Conservation (phyloP, 306 rosid genomes). For the Rubus parviflorus region DNA sequence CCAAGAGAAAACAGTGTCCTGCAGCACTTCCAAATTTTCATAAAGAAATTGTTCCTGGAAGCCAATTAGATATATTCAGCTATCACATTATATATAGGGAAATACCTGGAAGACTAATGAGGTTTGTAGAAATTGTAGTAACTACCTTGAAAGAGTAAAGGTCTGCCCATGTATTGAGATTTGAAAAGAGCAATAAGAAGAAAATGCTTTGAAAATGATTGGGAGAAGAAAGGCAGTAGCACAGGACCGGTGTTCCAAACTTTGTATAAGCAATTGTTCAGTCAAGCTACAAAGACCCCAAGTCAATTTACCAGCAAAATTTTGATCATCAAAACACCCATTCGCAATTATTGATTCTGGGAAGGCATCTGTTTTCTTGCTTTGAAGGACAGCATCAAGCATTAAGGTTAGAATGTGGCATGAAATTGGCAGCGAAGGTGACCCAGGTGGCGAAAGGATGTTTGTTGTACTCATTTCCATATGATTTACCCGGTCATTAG, state of each 20-base stretch:
- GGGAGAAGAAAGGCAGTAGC: conserved; percentile 78
- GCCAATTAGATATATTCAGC: conserved; percentile 35
- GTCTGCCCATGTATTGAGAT: conserved; percentile 45
- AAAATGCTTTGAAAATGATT: conserved; percentile 56
- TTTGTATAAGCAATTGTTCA: conserved; percentile 63
- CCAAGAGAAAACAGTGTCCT: conserved; percentile 68
- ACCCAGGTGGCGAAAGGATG: conserved; percentile 28
- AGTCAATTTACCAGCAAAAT: conserved; percentile 48
- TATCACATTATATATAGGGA: conserved; percentile 6
- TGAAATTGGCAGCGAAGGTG: conserved; percentile 51
- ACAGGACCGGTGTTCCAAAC: conserved; percentile 75
- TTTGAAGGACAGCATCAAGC: conserved; percentile 59
- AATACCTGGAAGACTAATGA: conserved; percentile 14
- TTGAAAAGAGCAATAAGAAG: conserved; percentile 42
- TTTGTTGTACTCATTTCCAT: conserved; percentile 32
- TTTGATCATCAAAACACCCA: conserved; percentile 36
- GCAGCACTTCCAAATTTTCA: conserved; percentile 85
- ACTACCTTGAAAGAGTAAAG: conserved; percentile 60
- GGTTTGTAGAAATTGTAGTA: conserved; percentile 24
- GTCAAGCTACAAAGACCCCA: conserved; percentile 64
- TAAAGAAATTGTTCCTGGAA: conserved; percentile 65
- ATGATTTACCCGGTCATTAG: conserved; percentile 25
- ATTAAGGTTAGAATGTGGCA: conserved; percentile 65
- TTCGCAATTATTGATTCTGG: conserved; percentile 35
- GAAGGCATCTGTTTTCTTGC: conserved; percentile 25